These are phyloP conservation scores for Fusarium vanettenii DNA, from an alignment of 2,329 filamentous ascomycete genomes.

Conservation along the genomic window DNA sequence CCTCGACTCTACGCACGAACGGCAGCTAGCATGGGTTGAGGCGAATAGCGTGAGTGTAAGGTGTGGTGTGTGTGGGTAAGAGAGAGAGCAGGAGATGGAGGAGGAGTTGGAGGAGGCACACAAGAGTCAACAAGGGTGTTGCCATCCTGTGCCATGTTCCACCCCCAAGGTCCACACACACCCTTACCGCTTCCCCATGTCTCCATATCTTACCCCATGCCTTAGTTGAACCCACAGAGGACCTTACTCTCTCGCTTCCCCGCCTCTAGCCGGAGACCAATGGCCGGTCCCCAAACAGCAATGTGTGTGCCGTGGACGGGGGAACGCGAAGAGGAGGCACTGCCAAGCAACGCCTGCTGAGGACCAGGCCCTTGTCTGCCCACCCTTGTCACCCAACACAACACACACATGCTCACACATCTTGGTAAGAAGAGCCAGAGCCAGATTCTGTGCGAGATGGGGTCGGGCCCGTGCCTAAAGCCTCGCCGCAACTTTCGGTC, in stretches of 20 bases:
- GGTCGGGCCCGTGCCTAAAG: neutral
- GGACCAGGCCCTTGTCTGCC: slow-evolving; percentile 10
- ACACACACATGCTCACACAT: neutral
- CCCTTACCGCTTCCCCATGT: slow-evolving; percentile 23
- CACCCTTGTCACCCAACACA: neutral
- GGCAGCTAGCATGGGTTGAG: slow-evolving; percentile 36
- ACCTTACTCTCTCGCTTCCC: neutral
- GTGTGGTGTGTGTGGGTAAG: neutral
- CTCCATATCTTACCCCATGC: slow-evolving; percentile 2
- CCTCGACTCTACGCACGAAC: slow-evolving; percentile 32
- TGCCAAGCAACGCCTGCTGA: slow-evolving; percentile 22
- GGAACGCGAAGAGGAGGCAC: slow-evolving; percentile 11
- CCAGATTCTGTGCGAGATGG: neutral
- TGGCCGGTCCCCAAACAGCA: slow-evolving; percentile 28
- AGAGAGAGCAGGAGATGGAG: slow-evolving; percentile 7
- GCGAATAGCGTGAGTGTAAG: neutral
- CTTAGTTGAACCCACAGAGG: slow-evolving; percentile 1
- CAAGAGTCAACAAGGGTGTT: neutral
- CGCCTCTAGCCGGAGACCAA: slow-evolving; percentile 28
- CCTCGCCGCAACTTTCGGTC: slow-evolving; percentile 30
- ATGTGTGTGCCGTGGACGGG: slow-evolving; percentile 6
- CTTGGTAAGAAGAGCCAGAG: slow-evolving; percentile 14
- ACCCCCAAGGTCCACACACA: slow-evolving; percentile 13
- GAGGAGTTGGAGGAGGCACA: slow-evolving; percentile 1
- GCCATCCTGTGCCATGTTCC: neutral